phyloP scores from a whole-genome alignment of 768 basidiomycete genomes.

The Lactarius sp. region DNA sequence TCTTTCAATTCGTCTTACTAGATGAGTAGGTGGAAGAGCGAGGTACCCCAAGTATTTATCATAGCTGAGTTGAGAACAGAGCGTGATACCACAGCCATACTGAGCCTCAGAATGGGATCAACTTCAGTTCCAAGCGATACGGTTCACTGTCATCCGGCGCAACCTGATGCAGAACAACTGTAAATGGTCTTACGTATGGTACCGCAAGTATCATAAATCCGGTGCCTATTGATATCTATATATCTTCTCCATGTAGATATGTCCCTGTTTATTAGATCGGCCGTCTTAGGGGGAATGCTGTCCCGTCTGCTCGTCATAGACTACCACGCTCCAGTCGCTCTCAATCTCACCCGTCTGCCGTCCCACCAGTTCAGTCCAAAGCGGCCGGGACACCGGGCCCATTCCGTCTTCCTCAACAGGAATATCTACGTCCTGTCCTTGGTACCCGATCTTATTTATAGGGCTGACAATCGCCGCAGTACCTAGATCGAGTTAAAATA shows the following conservation, averaged over 20 bases:
- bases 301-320: constrained; percentile 11
- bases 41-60: constrained; percentile 2
- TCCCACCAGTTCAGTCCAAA: constrained; percentile 36
- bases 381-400: constrained; percentile 37
- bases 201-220: background rate
- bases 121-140: background rate
- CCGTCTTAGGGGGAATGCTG: background rate
- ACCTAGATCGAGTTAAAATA: constrained; percentile 26
- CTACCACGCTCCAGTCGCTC: constrained; percentile 41
- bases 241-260: background rate
- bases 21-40: constrained; percentile 6
- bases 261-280: background rate
- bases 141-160: background rate
- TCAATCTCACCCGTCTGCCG: constrained; percentile 42
- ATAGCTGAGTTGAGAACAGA: background rate
- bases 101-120: background rate
- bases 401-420: constrained; percentile 39
- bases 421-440: constrained; percentile 38
- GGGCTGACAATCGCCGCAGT: constrained; percentile 39
- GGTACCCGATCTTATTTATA: constrained; percentile 39
- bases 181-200: background rate
- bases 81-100: background rate
- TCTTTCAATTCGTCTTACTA: constrained; percentile 1
- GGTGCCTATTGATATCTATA: background rate
- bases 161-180: background rate